A percentile compares a stretch with the other conserved stretches of the same genome.
phyloP scores from a whole-genome alignment of 371 early-diverging fungal genomes.

The Syncephalastrum contaminatum region DNA sequence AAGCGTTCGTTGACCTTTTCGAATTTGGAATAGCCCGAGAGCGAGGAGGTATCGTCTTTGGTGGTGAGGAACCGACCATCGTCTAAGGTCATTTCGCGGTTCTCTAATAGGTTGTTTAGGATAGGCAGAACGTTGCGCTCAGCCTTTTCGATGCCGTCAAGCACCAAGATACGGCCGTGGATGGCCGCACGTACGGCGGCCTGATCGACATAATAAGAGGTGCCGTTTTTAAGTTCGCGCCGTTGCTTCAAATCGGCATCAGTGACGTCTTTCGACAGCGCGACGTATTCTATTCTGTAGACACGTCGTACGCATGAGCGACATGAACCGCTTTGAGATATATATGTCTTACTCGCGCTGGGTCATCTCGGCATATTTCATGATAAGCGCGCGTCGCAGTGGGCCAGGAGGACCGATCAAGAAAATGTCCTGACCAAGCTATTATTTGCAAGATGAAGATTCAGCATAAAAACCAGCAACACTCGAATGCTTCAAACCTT shows the following conservation, averaged over 20 bases:
- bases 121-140: slow-evolving; percentile 88
- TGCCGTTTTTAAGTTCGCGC: slow-evolving; percentile 72
- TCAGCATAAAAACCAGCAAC: neutral
- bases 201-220: slow-evolving; percentile 77
- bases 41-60: slow-evolving; percentile 48
- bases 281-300: slow-evolving; percentile 71
- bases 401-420: slow-evolving; percentile 81
- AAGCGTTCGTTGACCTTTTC: slow-evolving; percentile 74
- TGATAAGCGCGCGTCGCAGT: slow-evolving; percentile 65
- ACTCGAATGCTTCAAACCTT: slow-evolving; percentile 33
- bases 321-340: neutral
- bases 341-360: slow-evolving; percentile 40
- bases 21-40: slow-evolving; percentile 30
- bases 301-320: neutral
- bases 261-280: slow-evolving; percentile 76
- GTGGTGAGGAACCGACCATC: slow-evolving; percentile 82
- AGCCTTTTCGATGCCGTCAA: slow-evolving; percentile 85
- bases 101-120: slow-evolving; percentile 84
- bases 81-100: slow-evolving; percentile 85
- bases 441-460: slow-evolving; percentile 4
- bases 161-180: slow-evolving; percentile 74
- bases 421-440: slow-evolving; percentile 83
- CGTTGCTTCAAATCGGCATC: slow-evolving; percentile 85
- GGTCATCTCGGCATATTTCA: slow-evolving; percentile 76
- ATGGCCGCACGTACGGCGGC: slow-evolving; percentile 82